phyloP scores from a whole-genome alignment of 2,329 filamentous ascomycete genomes.

The Neocatenulostroma microsporum region DNA sequence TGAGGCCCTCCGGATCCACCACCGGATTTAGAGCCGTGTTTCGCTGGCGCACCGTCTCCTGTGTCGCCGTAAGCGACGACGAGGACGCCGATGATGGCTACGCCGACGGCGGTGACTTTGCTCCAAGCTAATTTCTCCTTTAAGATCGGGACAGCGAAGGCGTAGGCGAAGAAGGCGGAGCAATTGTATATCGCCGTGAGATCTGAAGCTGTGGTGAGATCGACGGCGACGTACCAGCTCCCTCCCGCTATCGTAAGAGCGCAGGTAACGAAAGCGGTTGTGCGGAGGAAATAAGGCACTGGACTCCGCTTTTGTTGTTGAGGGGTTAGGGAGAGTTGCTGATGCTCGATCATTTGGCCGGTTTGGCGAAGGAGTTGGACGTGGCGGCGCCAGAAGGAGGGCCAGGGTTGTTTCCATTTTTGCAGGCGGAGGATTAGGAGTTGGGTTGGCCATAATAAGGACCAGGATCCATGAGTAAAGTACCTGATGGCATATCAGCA shows the following conservation, averaged over 20 bases:
- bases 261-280: constrained; percentile 73
- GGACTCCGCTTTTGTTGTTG: constrained; percentile 44
- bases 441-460: constrained; percentile 78
- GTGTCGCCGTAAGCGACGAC: constrained; percentile 91
- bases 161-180: constrained; percentile 97
- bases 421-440: constrained; percentile 72
- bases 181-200: constrained; percentile 99
- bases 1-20: constrained; percentile 44
- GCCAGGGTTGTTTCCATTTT: constrained; percentile 71
- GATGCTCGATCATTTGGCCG: constrained; percentile 77
- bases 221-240: constrained; percentile 93
- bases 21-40: constrained; percentile 50
- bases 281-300: constrained; percentile 66
- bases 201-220: constrained; percentile 85
- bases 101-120: constrained; percentile 76
- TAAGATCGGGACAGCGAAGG: constrained; percentile 84
- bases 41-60: constrained; percentile 29
- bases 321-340: constrained; percentile 58
- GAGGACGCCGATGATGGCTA: constrained; percentile 83
- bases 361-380: constrained; percentile 56
- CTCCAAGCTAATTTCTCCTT: constrained; percentile 74
- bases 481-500: constrained; percentile 53
- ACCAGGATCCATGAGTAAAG: constrained; percentile 91
- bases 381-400: constrained; percentile 74
- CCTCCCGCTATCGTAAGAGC: constrained; percentile 83